Percentiles rank a stretch among this genome's conserved stretches.
phyloP scores from a whole-genome alignment of 257 asterid genomes.

The Ophiorrhiza pumila region DNA sequence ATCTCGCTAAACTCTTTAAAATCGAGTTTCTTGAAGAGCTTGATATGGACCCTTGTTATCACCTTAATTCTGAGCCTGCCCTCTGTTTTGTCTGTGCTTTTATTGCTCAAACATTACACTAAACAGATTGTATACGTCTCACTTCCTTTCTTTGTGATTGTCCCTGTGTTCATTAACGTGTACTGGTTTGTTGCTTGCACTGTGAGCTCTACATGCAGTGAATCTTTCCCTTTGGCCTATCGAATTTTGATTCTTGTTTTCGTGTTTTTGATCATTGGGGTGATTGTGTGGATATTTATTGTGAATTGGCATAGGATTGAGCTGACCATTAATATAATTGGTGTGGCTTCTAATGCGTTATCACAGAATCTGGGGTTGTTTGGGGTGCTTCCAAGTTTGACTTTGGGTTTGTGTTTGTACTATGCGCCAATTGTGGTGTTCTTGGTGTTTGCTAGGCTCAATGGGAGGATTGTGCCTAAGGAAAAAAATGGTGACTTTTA shows the following conservation, averaged over 20 bases:
- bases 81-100: conserved; percentile 53
- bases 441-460: conserved; percentile 65
- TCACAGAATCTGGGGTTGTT: conserved; percentile 68
- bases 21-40: conserved; percentile 50
- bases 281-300: conserved; percentile 81
- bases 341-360: conserved; percentile 72
- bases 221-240: conserved; percentile 67
- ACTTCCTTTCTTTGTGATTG: conserved; percentile 76
- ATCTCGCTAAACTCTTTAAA: conserved; percentile 24
- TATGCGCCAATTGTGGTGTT: conserved; percentile 77
- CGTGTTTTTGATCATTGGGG: conserved; percentile 69
- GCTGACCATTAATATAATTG: conserved; percentile 74
- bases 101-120: conserved; percentile 71
- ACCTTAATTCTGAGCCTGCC: conserved; percentile 67
- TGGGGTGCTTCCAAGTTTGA: conserved; percentile 70
- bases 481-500: conserved; percentile 52
- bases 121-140: conserved; percentile 83
- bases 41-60: conserved; percentile 78
- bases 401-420: conserved; percentile 52
- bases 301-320: conserved; percentile 87
- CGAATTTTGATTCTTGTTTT: conserved; percentile 66
- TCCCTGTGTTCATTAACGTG: conserved; percentile 65
- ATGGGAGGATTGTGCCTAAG: conserved; percentile 70
- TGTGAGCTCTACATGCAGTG: conserved; percentile 64
- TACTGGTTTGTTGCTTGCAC: conserved; percentile 96